A percentile compares a stretch with the other conserved stretches of the same genome.
phyloP scores from a whole-genome alignment of 2,329 filamentous ascomycete species.

The Verticillium albo-atrum region DNA sequence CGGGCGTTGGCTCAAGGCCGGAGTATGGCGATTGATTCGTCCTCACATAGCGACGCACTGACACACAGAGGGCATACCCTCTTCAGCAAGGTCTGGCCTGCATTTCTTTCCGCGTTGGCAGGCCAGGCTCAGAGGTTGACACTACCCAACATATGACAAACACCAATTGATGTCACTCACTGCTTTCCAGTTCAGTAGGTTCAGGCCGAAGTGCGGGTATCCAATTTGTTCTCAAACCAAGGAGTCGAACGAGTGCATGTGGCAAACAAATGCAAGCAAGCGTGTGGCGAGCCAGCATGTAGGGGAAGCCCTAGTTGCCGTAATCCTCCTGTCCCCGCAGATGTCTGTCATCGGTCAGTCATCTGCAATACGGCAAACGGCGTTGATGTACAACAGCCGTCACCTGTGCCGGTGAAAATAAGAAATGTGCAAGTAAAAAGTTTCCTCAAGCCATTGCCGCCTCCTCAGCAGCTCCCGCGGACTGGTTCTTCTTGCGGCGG shows the following conservation, averaged over 20 bases:
- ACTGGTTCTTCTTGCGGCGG: slow-evolving; percentile 21
- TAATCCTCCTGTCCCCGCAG: neutral
- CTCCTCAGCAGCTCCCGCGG: neutral
- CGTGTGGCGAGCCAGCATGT: neutral
- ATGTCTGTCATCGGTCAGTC: neutral
- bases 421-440: neutral
- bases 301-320: too few relatives aligned
- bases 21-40: neutral
- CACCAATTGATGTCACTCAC: neutral
- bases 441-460: neutral
- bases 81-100: too few relatives aligned
- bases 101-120: too few relatives aligned
- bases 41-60: neutral
- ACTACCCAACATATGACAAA: neutral
- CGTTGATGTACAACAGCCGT: neutral
- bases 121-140: too few relatives aligned
- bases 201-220: neutral
- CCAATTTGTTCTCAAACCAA: neutral
- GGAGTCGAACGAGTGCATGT: neutral
- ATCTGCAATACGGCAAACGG: neutral
- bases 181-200: neutral
- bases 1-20: neutral
- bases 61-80: neutral
- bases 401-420: neutral
- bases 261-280: neutral